Evolutionary conservation across 345 rosid species (phyloP).

Genomic region (Crucihimalaya himalaica): DNA sequence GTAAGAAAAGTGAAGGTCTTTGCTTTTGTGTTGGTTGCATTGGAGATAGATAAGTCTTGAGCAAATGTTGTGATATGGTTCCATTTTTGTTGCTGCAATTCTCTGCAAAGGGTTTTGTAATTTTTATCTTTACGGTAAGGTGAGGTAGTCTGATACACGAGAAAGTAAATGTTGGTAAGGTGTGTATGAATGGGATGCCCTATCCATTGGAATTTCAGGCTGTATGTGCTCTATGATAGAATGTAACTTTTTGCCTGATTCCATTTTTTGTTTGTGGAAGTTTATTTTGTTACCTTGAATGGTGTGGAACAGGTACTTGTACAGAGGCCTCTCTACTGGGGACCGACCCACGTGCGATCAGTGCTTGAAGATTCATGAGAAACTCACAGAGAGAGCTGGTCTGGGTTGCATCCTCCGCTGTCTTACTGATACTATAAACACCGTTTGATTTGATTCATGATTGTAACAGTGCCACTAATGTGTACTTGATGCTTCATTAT

Average conservation of each 20-base stretch:
- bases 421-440: constrained; percentile 74
- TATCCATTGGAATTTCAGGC: background rate
- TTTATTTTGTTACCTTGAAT: background rate
- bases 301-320: constrained; percentile 58
- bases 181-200: background rate
- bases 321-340: constrained; percentile 88
- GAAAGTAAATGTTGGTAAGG: background rate
- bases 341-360: constrained; percentile 95
- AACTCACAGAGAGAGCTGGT: constrained; percentile 87
- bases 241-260: constrained; percentile 4
- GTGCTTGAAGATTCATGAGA: constrained; percentile 84
- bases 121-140: background rate
- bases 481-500: background rate
- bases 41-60: background rate
- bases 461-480: constrained; percentile 5
- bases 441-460: constrained; percentile 66
- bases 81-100: background rate
- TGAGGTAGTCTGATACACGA: background rate
- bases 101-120: background rate
- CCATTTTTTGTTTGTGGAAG: background rate
- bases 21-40: constrained; percentile 3
- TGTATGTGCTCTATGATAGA: background rate
- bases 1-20: constrained; percentile 42
- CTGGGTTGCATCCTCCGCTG: constrained; percentile 85
- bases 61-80: background rate